Evolutionary conservation across 2,329 filamentous ascomycete species (phyloP), one percentile per base, ranked within the genome.

Genomic region (Zarea fungicola): DNA sequence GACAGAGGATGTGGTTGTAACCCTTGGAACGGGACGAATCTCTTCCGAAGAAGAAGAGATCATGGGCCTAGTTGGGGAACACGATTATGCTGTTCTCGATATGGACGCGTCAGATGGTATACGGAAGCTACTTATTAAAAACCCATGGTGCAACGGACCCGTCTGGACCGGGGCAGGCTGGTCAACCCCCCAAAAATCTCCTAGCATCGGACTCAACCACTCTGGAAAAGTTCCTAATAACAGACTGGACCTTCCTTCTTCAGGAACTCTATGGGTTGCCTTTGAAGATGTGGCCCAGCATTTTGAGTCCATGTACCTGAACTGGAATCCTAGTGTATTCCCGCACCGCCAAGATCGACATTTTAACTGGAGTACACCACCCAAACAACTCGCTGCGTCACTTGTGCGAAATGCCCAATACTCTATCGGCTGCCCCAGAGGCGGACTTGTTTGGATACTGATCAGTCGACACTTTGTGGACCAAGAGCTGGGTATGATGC

Each of bases 251-350:
- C n/a, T 28, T 11, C 13, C 44, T 52, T 54, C 29, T 31, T 36
- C 85, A 1, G 89, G 90, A n/a, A 89, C 86, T 1, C 95, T 96
- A 62, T 97, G 93, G 92, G 95, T 97, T 69, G 83, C 85, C 21
- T 81, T 93, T 23, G 87, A 95, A 57, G 87, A 90, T 55, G 83
- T 96, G 4, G 79, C 89, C 29, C 90, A 96, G 60, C 84, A 96
- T 62, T 99, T 96, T 55, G 90, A 97, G 63, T 95, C 91, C 16
- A 81, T 99, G 56, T 99, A 97, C 65, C 75, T 99, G 48, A 99
- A 97, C 67, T 99, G 93, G 93, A 96, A 96, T 56, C 91, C 93
- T 0, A 77, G 79, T 1, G 73, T 96, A 1, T 99, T 99, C 67
- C 73, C 73, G 2, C 72, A 87, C 62, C 83, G 91, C 8, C 85